Evolutionary conservation across 75 land plant genomes (phyloP), one percentile per base, ranked within the genome.

Genomic region (Pseudotsuga menziesii): DNA sequence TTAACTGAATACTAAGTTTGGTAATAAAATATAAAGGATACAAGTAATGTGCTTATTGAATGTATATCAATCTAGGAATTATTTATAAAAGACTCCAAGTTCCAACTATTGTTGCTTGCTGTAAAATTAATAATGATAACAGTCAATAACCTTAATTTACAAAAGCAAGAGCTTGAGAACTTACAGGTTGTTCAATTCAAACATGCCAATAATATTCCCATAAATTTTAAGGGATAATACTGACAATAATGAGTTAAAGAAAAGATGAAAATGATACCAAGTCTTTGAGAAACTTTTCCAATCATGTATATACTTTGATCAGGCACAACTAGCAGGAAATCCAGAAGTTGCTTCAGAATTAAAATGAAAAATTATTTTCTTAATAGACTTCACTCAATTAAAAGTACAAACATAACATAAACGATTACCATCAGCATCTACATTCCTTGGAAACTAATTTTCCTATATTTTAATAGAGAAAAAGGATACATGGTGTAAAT

Each of bases 171-270:
- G 11, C n/a, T 39, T 15, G 35, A 58, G 41, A 57, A 83, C 95
- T 88, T 89, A 97, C 99, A 97, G 86, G 83, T 97, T 97, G 80
- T 97, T 97, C 44, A 92, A 83, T 84, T 97, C 98, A 80, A 97
- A 97, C 99, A 97, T 97, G 83, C 98, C 99, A 82, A 97, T 91
- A n/a, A 94, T 85, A 66, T 91, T 85, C 22, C 99, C 99, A 84
- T 94, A 97, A 9, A 97, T 85, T 73, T 97, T 89, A 12, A 97
- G 89, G 4, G 95, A 88, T 80, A 97, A 94, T 72, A 97, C 99
- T 97, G 48, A 0, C 57, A 22, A 57, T 17, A 59, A 77, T 85
- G 70, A 90, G 82, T 79, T 79, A 79, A 48, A 59, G 32, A 75
- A 74, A 39, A 27, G 8, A 5, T 39, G 54, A 20, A 12, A 56